phyloP scores from a whole-genome alignment of 805 yeast genomes.

The Starmerella riodocensis region DNA sequence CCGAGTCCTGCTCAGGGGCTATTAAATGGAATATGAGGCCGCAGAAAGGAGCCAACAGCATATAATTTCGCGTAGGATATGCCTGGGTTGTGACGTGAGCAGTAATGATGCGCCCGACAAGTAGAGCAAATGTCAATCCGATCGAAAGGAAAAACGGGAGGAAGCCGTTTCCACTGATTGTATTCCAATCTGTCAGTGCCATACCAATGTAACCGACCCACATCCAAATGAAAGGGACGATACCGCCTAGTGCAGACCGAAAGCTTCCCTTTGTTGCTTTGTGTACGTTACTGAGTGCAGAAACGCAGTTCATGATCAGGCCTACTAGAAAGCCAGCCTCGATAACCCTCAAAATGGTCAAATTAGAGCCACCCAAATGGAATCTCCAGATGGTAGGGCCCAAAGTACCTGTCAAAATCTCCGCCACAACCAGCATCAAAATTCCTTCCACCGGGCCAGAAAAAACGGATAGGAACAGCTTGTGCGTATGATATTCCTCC shows the following conservation, averaged over 20 bases:
- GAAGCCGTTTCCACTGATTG: constrained; percentile 29
- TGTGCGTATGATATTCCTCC: constrained; percentile 91
- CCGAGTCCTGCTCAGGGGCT: constrained; percentile 36
- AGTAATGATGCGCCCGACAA: constrained; percentile 81
- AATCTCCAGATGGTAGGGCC: constrained; percentile 62
- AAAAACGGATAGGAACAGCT: constrained; percentile 57
- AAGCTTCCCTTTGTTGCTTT: constrained; percentile 35
- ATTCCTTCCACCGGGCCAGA: constrained; percentile 97
- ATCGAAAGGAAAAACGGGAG: constrained; percentile 41
- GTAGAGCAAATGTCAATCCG: constrained; percentile 65
- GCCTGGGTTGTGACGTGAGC: constrained; percentile 70
- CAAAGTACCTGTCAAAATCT: constrained; percentile 45
- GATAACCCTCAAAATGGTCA: constrained; percentile 11
- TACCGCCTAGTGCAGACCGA: constrained; percentile 29
- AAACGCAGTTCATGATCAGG: constrained; percentile 47
- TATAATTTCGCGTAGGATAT: constrained; percentile 55
- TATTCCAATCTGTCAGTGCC: constrained; percentile 36
- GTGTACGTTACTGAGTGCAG: constrained; percentile 40
- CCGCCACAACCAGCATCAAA: constrained; percentile 43
- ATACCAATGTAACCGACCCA: constrained; percentile 38
- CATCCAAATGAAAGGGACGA: constrained; percentile 54
- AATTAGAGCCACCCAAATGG: constrained; percentile 28
- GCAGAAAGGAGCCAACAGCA: constrained; percentile 46
- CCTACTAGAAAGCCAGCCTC: constrained; percentile 15
- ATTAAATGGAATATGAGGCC: constrained; percentile 55